Percentiles rank a stretch among this genome's conserved stretches.
Conservation (phyloP, 2,329 filamentous ascomycete genomes). For the Aspergillus thermomutatus region DNA sequence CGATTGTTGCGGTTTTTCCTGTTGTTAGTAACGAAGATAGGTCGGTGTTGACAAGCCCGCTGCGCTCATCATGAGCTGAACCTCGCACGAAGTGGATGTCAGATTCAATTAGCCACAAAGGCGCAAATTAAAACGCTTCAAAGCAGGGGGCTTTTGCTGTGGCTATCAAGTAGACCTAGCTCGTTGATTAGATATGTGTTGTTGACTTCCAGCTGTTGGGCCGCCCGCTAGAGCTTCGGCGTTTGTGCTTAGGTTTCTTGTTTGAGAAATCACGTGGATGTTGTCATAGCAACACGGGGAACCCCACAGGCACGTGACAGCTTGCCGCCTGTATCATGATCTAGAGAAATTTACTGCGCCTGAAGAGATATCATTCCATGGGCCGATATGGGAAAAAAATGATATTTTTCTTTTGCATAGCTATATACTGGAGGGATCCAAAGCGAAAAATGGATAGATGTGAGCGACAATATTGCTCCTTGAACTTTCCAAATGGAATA, state of each 20-base stretch:
- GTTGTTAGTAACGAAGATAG: neutral
- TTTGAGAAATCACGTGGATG: constrained; percentile 10
- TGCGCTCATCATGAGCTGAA: constrained; percentile 1
- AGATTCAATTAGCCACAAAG: neutral
- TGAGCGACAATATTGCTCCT: neutral
- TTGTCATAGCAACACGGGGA: constrained; percentile 7
- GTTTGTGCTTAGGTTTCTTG: constrained; percentile 4
- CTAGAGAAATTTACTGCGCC: neutral
- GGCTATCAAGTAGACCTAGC: neutral
- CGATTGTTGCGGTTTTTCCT: neutral
- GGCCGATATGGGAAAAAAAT: neutral
- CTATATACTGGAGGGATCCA: neutral
- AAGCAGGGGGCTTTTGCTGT: neutral
- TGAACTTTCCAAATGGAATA: neutral
- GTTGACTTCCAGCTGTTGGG: constrained; percentile 4
- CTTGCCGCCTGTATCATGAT: neutral
- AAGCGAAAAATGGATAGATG: neutral
- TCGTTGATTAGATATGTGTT: constrained; percentile 1
- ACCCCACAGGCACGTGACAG: neutral
- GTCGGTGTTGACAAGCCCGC: neutral
- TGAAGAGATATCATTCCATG: too few species aligned
- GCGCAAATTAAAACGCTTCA: neutral
- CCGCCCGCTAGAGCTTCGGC: neutral
- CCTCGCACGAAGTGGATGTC: neutral
- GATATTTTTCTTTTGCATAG: neutral